These are phyloP conservation scores for Aaosphaeria pasadenensis DNA, from an alignment of 2,329 filamentous ascomycete genomes.

Conservation along the genomic window DNA sequence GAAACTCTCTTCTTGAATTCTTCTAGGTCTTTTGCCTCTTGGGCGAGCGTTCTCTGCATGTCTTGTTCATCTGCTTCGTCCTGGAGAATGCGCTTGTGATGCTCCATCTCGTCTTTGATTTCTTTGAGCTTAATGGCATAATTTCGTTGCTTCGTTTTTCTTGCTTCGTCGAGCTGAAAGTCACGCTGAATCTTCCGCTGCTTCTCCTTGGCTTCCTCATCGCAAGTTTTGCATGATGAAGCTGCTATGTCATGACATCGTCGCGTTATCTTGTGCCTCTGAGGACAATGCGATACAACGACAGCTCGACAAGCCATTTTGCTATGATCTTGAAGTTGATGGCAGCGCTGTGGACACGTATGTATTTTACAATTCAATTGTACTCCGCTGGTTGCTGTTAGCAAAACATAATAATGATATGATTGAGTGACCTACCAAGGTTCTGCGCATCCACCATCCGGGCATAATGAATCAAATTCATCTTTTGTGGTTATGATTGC, in stretches of 20 bases:
- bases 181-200: slow-evolving; percentile 47
- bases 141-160: slow-evolving; percentile 43
- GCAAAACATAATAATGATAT: not conserved
- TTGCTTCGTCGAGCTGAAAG: slow-evolving; percentile 50
- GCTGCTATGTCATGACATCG: slow-evolving; percentile 45
- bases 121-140: slow-evolving; percentile 48
- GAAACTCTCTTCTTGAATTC: not conserved
- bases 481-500: slow-evolving; percentile 47
- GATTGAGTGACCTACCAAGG: slow-evolving; percentile 53
- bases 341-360: slow-evolving; percentile 59
- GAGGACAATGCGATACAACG: slow-evolving; percentile 49
- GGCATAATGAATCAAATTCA: slow-evolving; percentile 62
- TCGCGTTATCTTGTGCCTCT: slow-evolving; percentile 50
- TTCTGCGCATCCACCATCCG: slow-evolving; percentile 67
- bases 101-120: slow-evolving; percentile 55
- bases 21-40: slow-evolving; percentile 35
- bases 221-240: slow-evolving; percentile 51
- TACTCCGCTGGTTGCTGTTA: slow-evolving; percentile 40
- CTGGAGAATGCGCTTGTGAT: slow-evolving; percentile 43
- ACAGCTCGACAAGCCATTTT: slow-evolving; percentile 48
- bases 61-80: slow-evolving; percentile 46
- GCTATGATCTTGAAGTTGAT: slow-evolving; percentile 59
- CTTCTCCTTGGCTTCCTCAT: slow-evolving; percentile 46
- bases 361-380: slow-evolving; percentile 59
- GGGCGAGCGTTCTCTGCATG: slow-evolving; percentile 43